These are phyloP conservation scores for Butyriboletus appendiculatus DNA, from an alignment of 1,284 basidiomycete genomes.

Conservation along the genomic window DNA sequence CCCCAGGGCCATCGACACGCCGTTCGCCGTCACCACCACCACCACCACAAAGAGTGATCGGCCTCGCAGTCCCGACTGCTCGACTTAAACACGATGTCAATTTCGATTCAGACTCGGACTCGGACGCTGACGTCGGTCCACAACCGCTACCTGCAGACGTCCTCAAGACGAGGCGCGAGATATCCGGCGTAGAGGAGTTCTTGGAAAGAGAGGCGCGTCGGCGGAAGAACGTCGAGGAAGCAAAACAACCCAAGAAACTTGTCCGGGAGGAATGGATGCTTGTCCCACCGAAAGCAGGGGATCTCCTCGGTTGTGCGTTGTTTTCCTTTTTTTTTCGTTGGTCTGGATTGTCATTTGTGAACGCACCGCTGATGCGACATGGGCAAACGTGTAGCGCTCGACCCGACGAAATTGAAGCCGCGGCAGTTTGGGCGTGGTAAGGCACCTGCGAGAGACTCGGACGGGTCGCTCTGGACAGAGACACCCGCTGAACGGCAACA, in stretches of 20 bases:
- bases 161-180: slow-evolving; percentile 36
- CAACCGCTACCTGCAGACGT: slow-evolving; percentile 56
- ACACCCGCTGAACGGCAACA: slow-evolving; percentile 87
- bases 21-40: slow-evolving; percentile 30
- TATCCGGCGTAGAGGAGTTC: slow-evolving; percentile 69
- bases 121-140: slow-evolving; percentile 79
- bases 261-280: slow-evolving; percentile 96
- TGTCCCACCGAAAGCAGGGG: slow-evolving; percentile 79
- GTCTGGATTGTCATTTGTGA: too few relatives aligned
- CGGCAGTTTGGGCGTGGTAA: slow-evolving; percentile 76
- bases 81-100: slow-evolving; percentile 44
- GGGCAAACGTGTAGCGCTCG: slow-evolving; percentile 46
- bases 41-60: slow-evolving; percentile 32
- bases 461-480: slow-evolving; percentile 86
- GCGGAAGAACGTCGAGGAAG: slow-evolving; percentile 69
- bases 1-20: slow-evolving; percentile 23
- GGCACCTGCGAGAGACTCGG: slow-evolving; percentile 44
- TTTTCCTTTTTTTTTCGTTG: background rate
- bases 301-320: slow-evolving; percentile 70
- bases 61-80: slow-evolving; percentile 40
- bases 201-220: slow-evolving; percentile 79
- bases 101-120: slow-evolving; percentile 65
- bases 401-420: slow-evolving; percentile 70
- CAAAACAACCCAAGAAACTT: slow-evolving; percentile 67
- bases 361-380: background rate